Percentiles rank a stretch among this genome's conserved stretches.
Conservation (phyloP, 1,284 basidiomycete species). For the Schizophyllum amplum region DNA sequence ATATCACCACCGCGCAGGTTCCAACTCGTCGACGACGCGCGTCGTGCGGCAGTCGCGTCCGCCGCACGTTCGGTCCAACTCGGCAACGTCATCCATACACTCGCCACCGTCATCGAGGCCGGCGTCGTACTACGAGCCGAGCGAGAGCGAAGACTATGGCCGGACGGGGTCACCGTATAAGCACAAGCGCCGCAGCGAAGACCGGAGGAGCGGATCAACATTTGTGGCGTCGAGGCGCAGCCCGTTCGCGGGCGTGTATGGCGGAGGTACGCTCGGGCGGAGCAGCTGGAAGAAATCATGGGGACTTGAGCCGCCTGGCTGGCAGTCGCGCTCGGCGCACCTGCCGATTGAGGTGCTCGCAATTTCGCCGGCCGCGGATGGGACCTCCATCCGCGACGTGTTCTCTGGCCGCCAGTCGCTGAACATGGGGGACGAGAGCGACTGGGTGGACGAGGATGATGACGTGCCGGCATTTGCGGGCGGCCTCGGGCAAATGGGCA, state of each 20-base stretch:
- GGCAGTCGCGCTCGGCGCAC: constrained; percentile 64
- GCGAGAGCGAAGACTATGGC: constrained; percentile 24
- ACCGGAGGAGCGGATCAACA: constrained; percentile 33
- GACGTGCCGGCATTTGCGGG: constrained; percentile 69
- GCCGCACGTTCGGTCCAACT: constrained; percentile 58
- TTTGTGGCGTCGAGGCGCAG: constrained; percentile 72
- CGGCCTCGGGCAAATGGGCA: constrained; percentile 64
- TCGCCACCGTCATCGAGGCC: constrained; percentile 67
- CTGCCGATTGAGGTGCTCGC: constrained; percentile 66
- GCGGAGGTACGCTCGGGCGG: constrained; percentile 43
- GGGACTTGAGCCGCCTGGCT: constrained; percentile 78
- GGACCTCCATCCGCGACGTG: constrained; percentile 58
- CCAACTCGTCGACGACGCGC: constrained; percentile 65
- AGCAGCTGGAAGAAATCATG: constrained; percentile 83
- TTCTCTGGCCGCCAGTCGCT: constrained; percentile 55
- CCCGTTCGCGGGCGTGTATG: constrained; percentile 53
- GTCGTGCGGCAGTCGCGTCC: constrained; percentile 57
- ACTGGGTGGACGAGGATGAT: constrained; percentile 81
- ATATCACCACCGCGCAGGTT: constrained; percentile 59
- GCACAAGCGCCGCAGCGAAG: constrained; percentile 5
- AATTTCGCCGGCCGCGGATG: constrained; percentile 52
- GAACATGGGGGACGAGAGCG: constrained; percentile 63
- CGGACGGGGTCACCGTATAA: constrained; percentile 17
- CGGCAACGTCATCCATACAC: constrained; percentile 64
- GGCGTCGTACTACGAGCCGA: constrained; percentile 59